phyloP scores from a whole-genome alignment of 108 stramenopile genomes.

The Chaetoceros tenuissimus region DNA sequence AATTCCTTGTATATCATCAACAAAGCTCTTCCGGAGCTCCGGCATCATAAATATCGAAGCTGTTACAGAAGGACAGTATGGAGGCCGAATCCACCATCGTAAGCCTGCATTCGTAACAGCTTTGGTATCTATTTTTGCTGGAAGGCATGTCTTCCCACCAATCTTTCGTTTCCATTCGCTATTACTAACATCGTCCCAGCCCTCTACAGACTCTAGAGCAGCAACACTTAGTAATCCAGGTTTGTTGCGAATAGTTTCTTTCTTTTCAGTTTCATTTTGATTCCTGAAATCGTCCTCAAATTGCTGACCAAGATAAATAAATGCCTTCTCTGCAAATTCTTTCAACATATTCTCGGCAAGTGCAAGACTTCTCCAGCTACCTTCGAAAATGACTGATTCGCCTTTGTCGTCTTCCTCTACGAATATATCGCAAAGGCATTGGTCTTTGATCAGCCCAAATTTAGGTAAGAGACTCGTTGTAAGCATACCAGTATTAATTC shows the following conservation, averaged over 20 bases:
- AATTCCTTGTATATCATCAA: slow-evolving; percentile 7
- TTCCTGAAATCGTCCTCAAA: slow-evolving; percentile 3
- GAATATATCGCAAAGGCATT: slow-evolving; percentile 64
- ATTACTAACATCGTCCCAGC: slow-evolving; percentile 50
- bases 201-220: slow-evolving; percentile 38
- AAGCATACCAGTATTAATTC: slow-evolving; percentile 23
- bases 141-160: slow-evolving; percentile 66
- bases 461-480: slow-evolving; percentile 43
- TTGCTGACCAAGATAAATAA: slow-evolving; percentile 4
- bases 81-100: slow-evolving; percentile 76
- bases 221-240: slow-evolving; percentile 54
- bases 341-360: slow-evolving; percentile 55
- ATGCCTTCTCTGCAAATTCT: slow-evolving; percentile 7
- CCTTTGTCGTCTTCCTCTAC: slow-evolving; percentile 25
- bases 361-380: slow-evolving; percentile 66
- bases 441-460: slow-evolving; percentile 49
- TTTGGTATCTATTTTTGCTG: slow-evolving; percentile 45
- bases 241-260: slow-evolving; percentile 46
- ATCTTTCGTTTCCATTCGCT: slow-evolving; percentile 29
- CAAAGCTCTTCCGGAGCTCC: slow-evolving; percentile 18
- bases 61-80: slow-evolving; percentile 48
- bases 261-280: slow-evolving; percentile 26
- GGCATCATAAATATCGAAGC: slow-evolving; percentile 71
- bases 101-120: slow-evolving; percentile 50
- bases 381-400: slow-evolving; percentile 53